Conservation (phyloP, 2,329 filamentous ascomycete genomes). For the Bipolaris zeicola region DNA sequence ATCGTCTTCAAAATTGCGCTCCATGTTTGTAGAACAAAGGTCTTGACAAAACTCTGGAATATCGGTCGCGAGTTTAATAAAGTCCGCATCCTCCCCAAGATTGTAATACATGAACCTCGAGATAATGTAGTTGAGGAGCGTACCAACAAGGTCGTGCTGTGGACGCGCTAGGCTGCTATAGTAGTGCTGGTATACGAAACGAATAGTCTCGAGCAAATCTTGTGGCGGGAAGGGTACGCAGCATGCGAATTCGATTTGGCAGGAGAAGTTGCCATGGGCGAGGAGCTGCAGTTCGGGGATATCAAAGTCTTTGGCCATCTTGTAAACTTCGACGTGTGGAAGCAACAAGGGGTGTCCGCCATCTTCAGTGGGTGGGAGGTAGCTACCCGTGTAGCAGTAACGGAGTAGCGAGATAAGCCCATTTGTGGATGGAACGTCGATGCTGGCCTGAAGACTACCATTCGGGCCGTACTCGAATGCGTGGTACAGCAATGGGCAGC, state of each 20-base stretch:
- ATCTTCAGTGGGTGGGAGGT: slow-evolving; percentile 35
- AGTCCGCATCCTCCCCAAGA: slow-evolving; percentile 44
- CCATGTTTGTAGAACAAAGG: slow-evolving; percentile 47
- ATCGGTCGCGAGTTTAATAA: slow-evolving; percentile 46
- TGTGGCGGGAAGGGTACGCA: slow-evolving; percentile 46
- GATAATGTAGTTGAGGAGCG: slow-evolving; percentile 53
- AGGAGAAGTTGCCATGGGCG: slow-evolving; percentile 49
- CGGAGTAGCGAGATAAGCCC: slow-evolving; percentile 49
- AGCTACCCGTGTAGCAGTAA: slow-evolving; percentile 51
- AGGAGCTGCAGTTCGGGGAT: slow-evolving; percentile 47
- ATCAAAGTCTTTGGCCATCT: slow-evolving; percentile 50
- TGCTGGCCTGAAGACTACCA: slow-evolving; percentile 41
- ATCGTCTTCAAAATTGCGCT: slow-evolving; percentile 49
- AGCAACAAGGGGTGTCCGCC: slow-evolving; percentile 41
- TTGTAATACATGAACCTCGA: slow-evolving; percentile 46
- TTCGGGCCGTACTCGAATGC: slow-evolving; percentile 47
- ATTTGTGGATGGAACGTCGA: slow-evolving; percentile 45
- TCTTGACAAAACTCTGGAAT: slow-evolving; percentile 49
- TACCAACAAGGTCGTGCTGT: slow-evolving; percentile 43
- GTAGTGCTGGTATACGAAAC: slow-evolving; percentile 43
- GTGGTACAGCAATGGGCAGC: slow-evolving; percentile 49
- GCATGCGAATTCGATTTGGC: slow-evolving; percentile 48
- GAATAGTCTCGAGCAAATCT: slow-evolving; percentile 50
- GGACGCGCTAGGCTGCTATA: slow-evolving; percentile 26
- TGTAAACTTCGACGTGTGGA: slow-evolving; percentile 50